Evolutionary conservation across 1,284 basidiomycete species (phyloP).

Genomic region (Ceratobasidium sp.): DNA sequence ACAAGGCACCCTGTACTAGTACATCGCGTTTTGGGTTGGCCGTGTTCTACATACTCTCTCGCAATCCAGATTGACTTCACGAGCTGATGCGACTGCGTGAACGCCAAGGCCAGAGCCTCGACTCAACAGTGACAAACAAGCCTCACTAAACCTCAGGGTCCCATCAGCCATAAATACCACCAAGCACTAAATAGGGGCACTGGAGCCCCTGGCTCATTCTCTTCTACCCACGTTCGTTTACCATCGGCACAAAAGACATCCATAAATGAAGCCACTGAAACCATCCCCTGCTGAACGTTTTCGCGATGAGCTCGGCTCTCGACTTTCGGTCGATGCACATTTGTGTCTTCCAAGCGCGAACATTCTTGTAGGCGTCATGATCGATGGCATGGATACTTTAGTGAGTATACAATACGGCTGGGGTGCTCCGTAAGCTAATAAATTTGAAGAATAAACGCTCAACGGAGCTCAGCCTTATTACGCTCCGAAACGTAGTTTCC

Average conservation of each 20-base stretch:
- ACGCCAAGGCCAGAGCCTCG: too few species aligned
- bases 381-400: constrained; percentile 15
- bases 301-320: constrained; percentile 24
- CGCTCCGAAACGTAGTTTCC: constrained; percentile 26
- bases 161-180: not conserved
- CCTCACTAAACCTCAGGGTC: too few species aligned
- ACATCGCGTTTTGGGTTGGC: too few species aligned
- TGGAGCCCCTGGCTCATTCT: not conserved
- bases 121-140: too few species aligned
- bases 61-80: too few species aligned
- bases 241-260: not conserved
- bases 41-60: too few species aligned
- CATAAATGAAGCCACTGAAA: not conserved
- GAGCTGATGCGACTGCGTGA: too few species aligned
- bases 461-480: not conserved
- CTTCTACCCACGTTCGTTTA: not conserved
- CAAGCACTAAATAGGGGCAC: not conserved
- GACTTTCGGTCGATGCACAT: constrained; percentile 20
- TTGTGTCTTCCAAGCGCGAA: constrained; percentile 26
- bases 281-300: constrained; percentile 24
- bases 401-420: not conserved
- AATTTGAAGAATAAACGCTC: not conserved
- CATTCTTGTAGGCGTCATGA: constrained; percentile 25
- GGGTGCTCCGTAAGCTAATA: not conserved
- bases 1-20: too few species aligned